Percentiles rank a stretch among this genome's conserved stretches.
Evolutionary conservation across 345 rosid genomes (phyloP).

Genomic region (Bruguiera sexangula): DNA sequence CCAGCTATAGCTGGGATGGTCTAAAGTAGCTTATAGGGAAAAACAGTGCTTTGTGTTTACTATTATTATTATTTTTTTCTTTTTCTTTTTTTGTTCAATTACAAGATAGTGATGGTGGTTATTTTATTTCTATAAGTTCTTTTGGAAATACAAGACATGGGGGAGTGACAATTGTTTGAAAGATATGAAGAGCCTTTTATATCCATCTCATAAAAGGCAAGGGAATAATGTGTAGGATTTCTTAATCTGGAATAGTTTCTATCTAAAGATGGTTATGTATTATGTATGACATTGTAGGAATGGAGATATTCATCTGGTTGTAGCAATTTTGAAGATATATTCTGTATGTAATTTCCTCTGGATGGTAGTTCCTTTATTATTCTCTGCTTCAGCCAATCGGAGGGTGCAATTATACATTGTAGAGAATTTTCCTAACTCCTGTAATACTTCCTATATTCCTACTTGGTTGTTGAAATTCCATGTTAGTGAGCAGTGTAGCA

Average conservation of each 20-base stretch:
- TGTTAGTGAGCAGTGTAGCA: not conserved
- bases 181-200: not conserved
- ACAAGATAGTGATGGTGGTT: not conserved
- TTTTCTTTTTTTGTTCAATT: not conserved
- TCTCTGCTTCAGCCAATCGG: not conserved
- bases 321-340: not conserved
- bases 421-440: not conserved
- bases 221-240: not conserved
- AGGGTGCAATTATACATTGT: too few species aligned
- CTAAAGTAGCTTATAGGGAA: too few species aligned
- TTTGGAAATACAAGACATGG: not conserved
- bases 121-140: not conserved
- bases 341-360: not conserved
- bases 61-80: too few species aligned
- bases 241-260: not conserved
- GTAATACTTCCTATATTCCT: not conserved
- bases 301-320: not conserved
- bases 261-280: not conserved
- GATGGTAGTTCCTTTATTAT: not conserved
- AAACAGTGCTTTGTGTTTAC: too few species aligned
- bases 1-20: too few species aligned
- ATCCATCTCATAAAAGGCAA: not conserved
- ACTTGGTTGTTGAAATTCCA: not conserved
- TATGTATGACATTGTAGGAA: not conserved
- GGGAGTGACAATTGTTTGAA: not conserved